phyloP scores from a whole-genome alignment of 129 eudicot species.

The Kitagawia praeruptora region DNA sequence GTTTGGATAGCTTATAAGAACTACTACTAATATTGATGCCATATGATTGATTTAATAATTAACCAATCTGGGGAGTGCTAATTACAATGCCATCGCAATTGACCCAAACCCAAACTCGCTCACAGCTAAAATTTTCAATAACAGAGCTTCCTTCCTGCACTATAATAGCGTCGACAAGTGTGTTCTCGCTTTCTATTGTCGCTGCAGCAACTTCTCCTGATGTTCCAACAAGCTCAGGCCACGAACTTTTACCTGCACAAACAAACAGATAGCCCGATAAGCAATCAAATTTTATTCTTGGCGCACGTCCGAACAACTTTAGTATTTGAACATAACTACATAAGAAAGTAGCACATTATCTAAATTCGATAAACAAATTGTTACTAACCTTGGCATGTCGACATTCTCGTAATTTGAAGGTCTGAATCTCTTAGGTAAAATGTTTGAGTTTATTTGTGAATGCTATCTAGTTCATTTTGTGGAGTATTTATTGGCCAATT shows the following conservation, averaged over 20 bases:
- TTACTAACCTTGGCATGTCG: neutral
- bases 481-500: neutral
- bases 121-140: neutral
- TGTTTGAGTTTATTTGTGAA: neutral
- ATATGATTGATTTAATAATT: neutral
- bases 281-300: neutral
- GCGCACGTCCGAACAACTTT: neutral
- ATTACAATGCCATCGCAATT: neutral
- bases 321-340: no score
- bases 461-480: neutral
- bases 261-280: neutral
- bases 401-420: neutral
- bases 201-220: no score
- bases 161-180: neutral
- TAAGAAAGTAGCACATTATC: neutral
- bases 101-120: constrained; percentile 2
- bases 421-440: neutral
- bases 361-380: neutral
- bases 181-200: neutral
- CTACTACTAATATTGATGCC: neutral
- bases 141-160: neutral
- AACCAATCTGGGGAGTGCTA: neutral
- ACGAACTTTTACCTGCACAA: neutral
- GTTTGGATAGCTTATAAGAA: neutral
- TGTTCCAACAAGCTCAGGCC: constrained; percentile 11